These are phyloP conservation scores for Colletotrichum falcatum DNA, from an alignment of 2,329 filamentous ascomycete genomes.

Conservation along the genomic window DNA sequence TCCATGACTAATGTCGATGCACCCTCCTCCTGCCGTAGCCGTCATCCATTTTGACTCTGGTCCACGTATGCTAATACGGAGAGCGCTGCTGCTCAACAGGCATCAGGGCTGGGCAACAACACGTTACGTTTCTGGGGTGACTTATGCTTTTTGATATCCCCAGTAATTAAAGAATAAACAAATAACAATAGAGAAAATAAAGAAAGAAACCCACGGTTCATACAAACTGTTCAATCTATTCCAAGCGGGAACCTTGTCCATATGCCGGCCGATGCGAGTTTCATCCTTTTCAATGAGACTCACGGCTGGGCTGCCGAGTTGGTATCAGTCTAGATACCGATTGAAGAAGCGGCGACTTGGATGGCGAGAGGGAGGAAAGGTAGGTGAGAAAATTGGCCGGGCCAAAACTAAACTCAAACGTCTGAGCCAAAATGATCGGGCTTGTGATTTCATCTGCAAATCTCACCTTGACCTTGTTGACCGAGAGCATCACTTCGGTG, in stretches of 20 bases:
- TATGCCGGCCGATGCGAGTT: no score
- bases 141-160: no score
- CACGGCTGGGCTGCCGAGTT: neutral
- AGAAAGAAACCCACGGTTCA: no score
- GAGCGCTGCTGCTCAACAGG: neutral
- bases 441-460: neutral
- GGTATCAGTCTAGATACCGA: neutral
- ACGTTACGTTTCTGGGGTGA: neutral
- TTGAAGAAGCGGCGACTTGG: neutral
- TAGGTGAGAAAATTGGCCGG: no score
- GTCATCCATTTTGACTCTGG: no score
- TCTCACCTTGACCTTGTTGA: neutral
- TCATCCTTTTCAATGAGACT: no score
- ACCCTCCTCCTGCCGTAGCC: constrained; percentile 16
- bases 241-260: no score
- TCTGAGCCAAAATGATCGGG: neutral
- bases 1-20: constrained; percentile 12
- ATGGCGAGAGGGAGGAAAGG: no score
- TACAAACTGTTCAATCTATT: no score
- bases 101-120: neutral
- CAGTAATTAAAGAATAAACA: no score
- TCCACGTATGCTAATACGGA: no score
- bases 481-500: neutral
- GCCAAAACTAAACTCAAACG: neutral
- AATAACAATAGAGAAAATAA: no score